A percentile compares a stretch with the other conserved stretches of the same genome.
Evolutionary conservation across 805 yeast species (phyloP).

Genomic region (Spathaspora girioi): DNA sequence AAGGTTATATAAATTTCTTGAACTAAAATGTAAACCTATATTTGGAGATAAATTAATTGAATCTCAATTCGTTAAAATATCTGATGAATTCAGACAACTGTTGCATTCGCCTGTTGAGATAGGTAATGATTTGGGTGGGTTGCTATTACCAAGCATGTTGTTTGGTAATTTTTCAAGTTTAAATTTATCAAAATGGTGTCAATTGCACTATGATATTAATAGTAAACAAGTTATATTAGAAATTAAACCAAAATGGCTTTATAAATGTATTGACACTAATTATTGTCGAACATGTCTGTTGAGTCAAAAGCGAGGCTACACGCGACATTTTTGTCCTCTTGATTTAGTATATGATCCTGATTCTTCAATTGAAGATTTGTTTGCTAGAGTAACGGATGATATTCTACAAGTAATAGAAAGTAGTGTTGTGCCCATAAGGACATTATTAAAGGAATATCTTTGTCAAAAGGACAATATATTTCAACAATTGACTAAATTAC

Average conservation of each 20-base stretch:
- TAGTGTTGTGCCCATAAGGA: conserved; percentile 26
- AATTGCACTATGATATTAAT: conserved; percentile 16
- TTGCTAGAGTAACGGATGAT: conserved; percentile 17
- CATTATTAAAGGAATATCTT: conserved; percentile 33
- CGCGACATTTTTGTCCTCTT: conserved; percentile 45
- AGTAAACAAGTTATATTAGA: conserved; percentile 32
- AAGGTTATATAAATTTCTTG: conserved; percentile 40
- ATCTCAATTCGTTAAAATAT: conserved; percentile 27
- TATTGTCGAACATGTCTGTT: conserved; percentile 61
- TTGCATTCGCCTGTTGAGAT: conserved; percentile 23
- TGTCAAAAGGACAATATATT: conserved; percentile 25
- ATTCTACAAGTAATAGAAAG: conserved; percentile 17
- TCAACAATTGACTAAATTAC: conserved; percentile 30
- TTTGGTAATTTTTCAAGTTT: conserved; percentile 16
- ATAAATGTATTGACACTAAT: conserved; percentile 35
- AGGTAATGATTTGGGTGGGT: conserved; percentile 38
- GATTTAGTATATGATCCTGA: conserved; percentile 32
- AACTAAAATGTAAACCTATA: conserved; percentile 26
- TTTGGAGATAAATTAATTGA: conserved; percentile 26
- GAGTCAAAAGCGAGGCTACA: conserved; percentile 27
- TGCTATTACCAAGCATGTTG: conserved; percentile 40
- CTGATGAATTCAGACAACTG: conserved; percentile 24
- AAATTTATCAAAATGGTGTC: conserved; percentile 32
- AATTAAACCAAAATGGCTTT: conserved; percentile 62
- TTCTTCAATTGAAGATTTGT: conserved; percentile 32